A percentile compares a stretch with the other conserved stretches of the same genome.
Conservation (phyloP, 2,329 filamentous ascomycete species). For the Ophiostoma pallidulum region DNA sequence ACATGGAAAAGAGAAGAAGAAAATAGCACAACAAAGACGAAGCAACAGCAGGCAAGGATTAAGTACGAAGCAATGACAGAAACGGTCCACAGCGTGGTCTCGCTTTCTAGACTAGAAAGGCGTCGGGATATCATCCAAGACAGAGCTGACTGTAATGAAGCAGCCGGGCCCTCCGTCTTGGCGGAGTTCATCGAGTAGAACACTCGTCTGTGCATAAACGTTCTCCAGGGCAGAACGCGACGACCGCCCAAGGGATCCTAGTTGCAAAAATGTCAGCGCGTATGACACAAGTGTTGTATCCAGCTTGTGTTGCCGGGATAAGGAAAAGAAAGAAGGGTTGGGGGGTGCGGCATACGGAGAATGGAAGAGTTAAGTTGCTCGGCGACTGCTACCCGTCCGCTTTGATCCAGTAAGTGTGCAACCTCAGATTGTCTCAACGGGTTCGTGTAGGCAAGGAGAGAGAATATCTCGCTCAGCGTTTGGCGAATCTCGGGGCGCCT, state of each 20-base stretch:
- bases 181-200: slow-evolving; percentile 72
- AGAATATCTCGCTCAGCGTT: slow-evolving; percentile 75
- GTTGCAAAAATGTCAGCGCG: slow-evolving; percentile 18
- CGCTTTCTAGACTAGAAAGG: background rate
- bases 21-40: too few species aligned
- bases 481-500: slow-evolving; percentile 59
- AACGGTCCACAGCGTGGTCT: background rate
- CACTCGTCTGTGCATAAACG: slow-evolving; percentile 76
- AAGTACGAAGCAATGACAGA: background rate
- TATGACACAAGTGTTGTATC: background rate
- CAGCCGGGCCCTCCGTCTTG: slow-evolving; percentile 72
- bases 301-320: too few species aligned
- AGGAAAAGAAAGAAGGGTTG: background rate
- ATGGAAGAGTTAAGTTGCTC: slow-evolving; percentile 94
- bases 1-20: too few species aligned
- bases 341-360: slow-evolving; percentile 51
- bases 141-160: slow-evolving; percentile 57
- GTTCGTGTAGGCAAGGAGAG: slow-evolving; percentile 77
- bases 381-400: slow-evolving; percentile 67
- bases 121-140: slow-evolving; percentile 37
- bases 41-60: background rate
- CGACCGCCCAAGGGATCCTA: slow-evolving; percentile 84
- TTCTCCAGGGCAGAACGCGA: slow-evolving; percentile 78
- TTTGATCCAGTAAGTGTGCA: slow-evolving; percentile 66
- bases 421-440: slow-evolving; percentile 65